Evolutionary conservation across 2,329 filamentous ascomycete genomes (phyloP).

Genomic region (Aspergillus sp.): DNA sequence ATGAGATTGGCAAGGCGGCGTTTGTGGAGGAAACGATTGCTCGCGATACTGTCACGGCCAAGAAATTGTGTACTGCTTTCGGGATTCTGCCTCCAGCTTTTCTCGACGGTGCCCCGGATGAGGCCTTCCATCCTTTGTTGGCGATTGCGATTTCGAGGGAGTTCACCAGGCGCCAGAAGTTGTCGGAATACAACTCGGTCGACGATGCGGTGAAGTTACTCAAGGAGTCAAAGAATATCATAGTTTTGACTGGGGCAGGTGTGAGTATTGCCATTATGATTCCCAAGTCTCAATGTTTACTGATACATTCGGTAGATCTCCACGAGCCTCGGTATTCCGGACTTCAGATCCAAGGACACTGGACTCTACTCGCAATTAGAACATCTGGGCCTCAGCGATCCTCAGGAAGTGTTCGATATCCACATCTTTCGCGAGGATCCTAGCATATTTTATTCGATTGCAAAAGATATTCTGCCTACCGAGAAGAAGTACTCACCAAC

Average conservation of each 20-base stretch:
- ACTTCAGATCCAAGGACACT: slow-evolving; percentile 92
- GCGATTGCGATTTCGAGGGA: slow-evolving; percentile 79
- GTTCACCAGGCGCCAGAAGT: slow-evolving; percentile 78
- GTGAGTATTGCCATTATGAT: slow-evolving; percentile 37
- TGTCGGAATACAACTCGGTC: slow-evolving; percentile 79
- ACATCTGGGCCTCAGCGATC: slow-evolving; percentile 77
- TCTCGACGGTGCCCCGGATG: slow-evolving; percentile 73
- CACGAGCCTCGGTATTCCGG: slow-evolving; percentile 93
- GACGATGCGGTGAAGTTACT: slow-evolving; percentile 85
- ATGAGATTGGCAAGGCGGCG: slow-evolving; percentile 73
- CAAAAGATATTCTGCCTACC: slow-evolving; percentile 84
- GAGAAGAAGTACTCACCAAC: slow-evolving; percentile 85
- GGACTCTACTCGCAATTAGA: slow-evolving; percentile 87
- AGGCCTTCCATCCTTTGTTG: slow-evolving; percentile 74
- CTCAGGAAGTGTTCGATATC: slow-evolving; percentile 96
- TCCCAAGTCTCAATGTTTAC: neutral
- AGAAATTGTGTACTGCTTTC: slow-evolving; percentile 86
- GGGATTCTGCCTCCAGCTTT: slow-evolving; percentile 74
- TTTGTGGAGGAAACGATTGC: slow-evolving; percentile 77
- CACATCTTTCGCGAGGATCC: slow-evolving; percentile 84
- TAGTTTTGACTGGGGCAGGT: slow-evolving; percentile 92
- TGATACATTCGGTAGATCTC: slow-evolving; percentile 64
- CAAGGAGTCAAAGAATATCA: slow-evolving; percentile 75
- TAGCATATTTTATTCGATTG: slow-evolving; percentile 85
- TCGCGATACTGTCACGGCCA: slow-evolving; percentile 71